These are phyloP conservation scores for Colletotrichum navitas DNA, from an alignment of 2,329 filamentous ascomycete genomes.

Conservation along the genomic window DNA sequence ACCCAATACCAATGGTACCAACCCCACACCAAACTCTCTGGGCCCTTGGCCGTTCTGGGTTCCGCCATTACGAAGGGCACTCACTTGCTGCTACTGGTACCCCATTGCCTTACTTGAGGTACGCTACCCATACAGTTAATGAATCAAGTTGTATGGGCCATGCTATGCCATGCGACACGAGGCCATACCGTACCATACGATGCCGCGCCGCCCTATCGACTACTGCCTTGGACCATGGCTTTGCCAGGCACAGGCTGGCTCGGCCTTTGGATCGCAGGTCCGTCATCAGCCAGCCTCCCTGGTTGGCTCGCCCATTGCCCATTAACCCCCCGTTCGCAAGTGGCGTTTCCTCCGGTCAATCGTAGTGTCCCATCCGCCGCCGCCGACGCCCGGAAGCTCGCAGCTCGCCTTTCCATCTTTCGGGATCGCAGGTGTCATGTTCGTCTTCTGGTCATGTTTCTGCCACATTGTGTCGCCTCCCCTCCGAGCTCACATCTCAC, in stretches of 20 bases:
- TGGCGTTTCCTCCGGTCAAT: not conserved
- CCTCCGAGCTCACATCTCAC: not conserved
- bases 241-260: not conserved
- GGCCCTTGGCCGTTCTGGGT: conserved; percentile 12
- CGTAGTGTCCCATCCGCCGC: not conserved
- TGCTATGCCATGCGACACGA: not conserved
- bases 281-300: not conserved
- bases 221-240: not conserved
- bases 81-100: not conserved
- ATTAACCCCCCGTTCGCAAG: not conserved
- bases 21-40: conserved; percentile 36
- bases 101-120: conserved; percentile 5
- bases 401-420: not conserved
- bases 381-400: not conserved
- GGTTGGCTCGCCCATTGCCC: conserved; percentile 1
- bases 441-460: not conserved
- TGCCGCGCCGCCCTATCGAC: not conserved
- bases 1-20: not conserved
- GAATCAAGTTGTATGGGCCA: conserved; percentile 17
- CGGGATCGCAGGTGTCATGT: not conserved
- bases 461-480: not conserved
- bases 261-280: no score
- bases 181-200: not conserved
- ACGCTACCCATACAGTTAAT: conserved; percentile 7
- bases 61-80: not conserved